These are phyloP conservation scores for Chrysoporthe puriensis DNA, from an alignment of 2,329 filamentous ascomycete genomes.

Conservation along the genomic window DNA sequence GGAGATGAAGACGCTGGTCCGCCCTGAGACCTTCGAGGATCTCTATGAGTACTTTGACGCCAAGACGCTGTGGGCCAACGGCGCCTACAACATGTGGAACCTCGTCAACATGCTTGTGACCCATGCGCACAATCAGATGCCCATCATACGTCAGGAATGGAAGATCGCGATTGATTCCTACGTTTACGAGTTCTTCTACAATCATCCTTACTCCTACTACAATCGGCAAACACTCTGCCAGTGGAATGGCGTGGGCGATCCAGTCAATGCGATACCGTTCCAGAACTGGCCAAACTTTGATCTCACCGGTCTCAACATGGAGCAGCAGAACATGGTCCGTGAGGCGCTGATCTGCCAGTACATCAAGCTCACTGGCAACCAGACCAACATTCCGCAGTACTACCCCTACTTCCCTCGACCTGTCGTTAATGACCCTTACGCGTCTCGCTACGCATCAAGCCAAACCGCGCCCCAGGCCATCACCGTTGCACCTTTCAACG, in stretches of 20 bases:
- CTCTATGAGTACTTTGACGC: slow-evolving; percentile 54
- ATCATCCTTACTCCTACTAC: slow-evolving; percentile 6
- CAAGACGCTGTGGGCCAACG: slow-evolving; percentile 50
- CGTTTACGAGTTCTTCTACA: slow-evolving; percentile 30
- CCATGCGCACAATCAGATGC: slow-evolving; percentile 44
- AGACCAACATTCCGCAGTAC: neutral
- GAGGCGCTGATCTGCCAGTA: slow-evolving; percentile 22
- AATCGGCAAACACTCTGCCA: slow-evolving; percentile 19
- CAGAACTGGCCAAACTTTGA: slow-evolving; percentile 16
- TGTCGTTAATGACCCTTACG: neutral
- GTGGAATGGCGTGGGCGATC: slow-evolving; percentile 22
- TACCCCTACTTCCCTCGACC: slow-evolving; percentile 4
- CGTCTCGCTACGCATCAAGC: neutral
- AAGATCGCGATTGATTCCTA: slow-evolving; percentile 22
- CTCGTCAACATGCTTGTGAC: slow-evolving; percentile 46
- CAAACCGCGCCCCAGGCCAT: neutral
- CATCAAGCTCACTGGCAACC: slow-evolving; percentile 18
- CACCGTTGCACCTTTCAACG: neutral
- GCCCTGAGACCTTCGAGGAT: slow-evolving; percentile 42
- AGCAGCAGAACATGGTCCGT: slow-evolving; percentile 23
- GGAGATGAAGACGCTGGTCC: slow-evolving; percentile 40
- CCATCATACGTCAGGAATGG: slow-evolving; percentile 31
- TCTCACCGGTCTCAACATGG: slow-evolving; percentile 19
- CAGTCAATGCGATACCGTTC: slow-evolving; percentile 21
- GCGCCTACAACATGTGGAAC: slow-evolving; percentile 53